phyloP scores from a whole-genome alignment of 257 asterid species.

The Petrea volubilis region DNA sequence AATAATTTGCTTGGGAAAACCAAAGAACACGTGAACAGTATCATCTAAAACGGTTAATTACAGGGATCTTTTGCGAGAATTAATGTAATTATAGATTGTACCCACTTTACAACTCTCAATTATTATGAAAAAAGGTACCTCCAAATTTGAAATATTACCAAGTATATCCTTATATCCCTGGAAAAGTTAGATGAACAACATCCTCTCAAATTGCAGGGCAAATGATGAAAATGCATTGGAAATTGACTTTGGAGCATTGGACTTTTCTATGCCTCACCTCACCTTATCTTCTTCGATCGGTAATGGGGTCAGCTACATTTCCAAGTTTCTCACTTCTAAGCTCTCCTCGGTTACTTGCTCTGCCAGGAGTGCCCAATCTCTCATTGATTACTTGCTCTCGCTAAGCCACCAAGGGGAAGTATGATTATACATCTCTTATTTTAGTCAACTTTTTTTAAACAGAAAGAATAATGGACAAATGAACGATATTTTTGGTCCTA shows the following conservation, averaged over 20 bases:
- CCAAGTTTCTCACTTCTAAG: conserved; percentile 75
- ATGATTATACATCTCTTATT: conserved; percentile 27
- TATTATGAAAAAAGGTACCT: too few relatives aligned
- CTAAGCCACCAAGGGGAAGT: conserved; percentile 81
- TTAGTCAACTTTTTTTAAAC: background rate
- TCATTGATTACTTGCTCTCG: conserved; percentile 73
- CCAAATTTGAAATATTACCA: too few relatives aligned
- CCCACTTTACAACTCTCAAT: too few relatives aligned
- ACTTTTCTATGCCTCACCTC: conserved; percentile 62
- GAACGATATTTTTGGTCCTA: conserved; percentile 1
- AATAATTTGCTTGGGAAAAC: background rate
- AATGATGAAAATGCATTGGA: conserved; percentile 80
- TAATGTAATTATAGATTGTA: too few relatives aligned
- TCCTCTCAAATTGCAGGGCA: conserved; percentile 62
- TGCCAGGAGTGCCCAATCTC: conserved; percentile 53
- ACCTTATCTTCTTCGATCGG: conserved; percentile 81
- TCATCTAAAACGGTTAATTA: too few relatives aligned
- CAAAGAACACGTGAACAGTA: too few relatives aligned
- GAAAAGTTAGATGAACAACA: too few relatives aligned
- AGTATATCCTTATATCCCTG: too few relatives aligned
- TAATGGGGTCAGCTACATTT: conserved; percentile 64
- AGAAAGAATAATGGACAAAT: background rate
- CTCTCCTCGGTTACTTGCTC: conserved; percentile 37
- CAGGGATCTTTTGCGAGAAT: too few relatives aligned
- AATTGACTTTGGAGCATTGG: conserved; percentile 86